Conservation (phyloP, 1,284 basidiomycete genomes). For the Cutaneotrichosporon daszewskae region DNA sequence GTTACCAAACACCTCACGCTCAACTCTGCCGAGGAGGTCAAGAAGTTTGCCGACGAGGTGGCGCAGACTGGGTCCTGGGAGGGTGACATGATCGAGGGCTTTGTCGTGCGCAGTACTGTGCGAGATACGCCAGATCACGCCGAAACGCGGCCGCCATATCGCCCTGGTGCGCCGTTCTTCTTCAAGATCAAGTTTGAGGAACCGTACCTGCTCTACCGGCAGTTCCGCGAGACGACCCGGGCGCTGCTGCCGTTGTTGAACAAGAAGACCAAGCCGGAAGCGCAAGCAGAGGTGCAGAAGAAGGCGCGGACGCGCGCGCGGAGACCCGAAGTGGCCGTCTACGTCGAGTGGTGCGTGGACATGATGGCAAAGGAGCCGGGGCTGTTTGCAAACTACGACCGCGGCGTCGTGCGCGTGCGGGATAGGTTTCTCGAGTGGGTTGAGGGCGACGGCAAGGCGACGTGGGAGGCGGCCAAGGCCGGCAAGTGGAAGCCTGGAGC, state of each 20-base stretch:
- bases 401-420: conserved; percentile 73
- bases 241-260: conserved; percentile 54
- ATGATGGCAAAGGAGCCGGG: conserved; percentile 61
- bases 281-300: conserved; percentile 34
- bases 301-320: conserved; percentile 35
- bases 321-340: conserved; percentile 47
- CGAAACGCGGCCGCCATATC: conserved; percentile 59
- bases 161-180: conserved; percentile 80
- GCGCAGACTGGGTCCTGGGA: conserved; percentile 69
- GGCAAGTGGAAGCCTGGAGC: conserved; percentile 30
- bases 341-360: conserved; percentile 47
- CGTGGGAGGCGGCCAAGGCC: conserved; percentile 49
- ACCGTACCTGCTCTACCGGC: conserved; percentile 96
- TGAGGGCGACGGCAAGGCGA: conserved; percentile 53
- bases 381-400: conserved; percentile 62
- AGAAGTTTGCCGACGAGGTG: conserved; percentile 64
- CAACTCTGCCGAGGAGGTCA: conserved; percentile 63
- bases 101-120: conserved; percentile 82
- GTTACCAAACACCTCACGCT: conserved; percentile 62
- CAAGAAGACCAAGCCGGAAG: conserved; percentile 7
- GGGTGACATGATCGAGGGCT: conserved; percentile 86
- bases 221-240: conserved; percentile 94
- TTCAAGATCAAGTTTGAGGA: conserved; percentile 99
- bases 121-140: conserved; percentile 26
- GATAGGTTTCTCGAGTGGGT: conserved; percentile 73